A percentile compares a stretch with the other conserved stretches of the same genome.
Conservation (phyloP, 148 eudicot genomes). For the Fagopyrum esculentum region DNA sequence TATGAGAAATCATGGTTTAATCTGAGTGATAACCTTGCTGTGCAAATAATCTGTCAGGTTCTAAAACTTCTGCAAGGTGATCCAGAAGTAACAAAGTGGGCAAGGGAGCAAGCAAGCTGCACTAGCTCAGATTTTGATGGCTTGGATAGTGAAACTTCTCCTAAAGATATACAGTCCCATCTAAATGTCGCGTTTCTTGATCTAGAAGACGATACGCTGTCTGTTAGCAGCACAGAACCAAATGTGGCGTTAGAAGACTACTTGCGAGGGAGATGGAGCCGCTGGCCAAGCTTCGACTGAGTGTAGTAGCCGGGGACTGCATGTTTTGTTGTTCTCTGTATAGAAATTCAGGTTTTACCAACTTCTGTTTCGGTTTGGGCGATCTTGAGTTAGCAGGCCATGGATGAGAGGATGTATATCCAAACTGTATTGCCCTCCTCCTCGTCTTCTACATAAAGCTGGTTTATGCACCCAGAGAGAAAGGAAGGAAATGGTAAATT, state of each 20-base stretch:
- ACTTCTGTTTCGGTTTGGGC: not conserved
- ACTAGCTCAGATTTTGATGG: slow-evolving; percentile 21
- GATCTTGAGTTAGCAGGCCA: not conserved
- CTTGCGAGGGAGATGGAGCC: slow-evolving; percentile 65
- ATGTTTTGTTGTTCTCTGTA: not conserved
- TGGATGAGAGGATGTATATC: slow-evolving; percentile 5
- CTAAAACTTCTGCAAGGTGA: slow-evolving; percentile 83
- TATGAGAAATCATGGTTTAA: not conserved
- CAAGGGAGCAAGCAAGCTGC: slow-evolving; percentile 42
- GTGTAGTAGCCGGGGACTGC: not conserved
- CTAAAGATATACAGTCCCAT: slow-evolving; percentile 43
- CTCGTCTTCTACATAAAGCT: not conserved
- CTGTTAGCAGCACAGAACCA: slow-evolving; percentile 46
- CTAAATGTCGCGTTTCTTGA: slow-evolving; percentile 44
- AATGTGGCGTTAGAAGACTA: slow-evolving; percentile 57
- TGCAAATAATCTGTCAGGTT: slow-evolving; percentile 28
- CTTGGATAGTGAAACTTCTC: slow-evolving; percentile 37
- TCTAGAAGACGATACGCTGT: slow-evolving; percentile 38
- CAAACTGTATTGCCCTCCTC: not conserved
- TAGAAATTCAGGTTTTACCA: not conserved
- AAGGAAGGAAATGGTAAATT: not conserved
- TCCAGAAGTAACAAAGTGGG: slow-evolving; percentile 56
- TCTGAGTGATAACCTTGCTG: not conserved
- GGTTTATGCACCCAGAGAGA: slow-evolving; percentile 2
- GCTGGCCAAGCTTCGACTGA: slow-evolving; percentile 55